phyloP scores from a whole-genome alignment of 768 basidiomycete genomes.

The Mrakia hoshinonis region DNA sequence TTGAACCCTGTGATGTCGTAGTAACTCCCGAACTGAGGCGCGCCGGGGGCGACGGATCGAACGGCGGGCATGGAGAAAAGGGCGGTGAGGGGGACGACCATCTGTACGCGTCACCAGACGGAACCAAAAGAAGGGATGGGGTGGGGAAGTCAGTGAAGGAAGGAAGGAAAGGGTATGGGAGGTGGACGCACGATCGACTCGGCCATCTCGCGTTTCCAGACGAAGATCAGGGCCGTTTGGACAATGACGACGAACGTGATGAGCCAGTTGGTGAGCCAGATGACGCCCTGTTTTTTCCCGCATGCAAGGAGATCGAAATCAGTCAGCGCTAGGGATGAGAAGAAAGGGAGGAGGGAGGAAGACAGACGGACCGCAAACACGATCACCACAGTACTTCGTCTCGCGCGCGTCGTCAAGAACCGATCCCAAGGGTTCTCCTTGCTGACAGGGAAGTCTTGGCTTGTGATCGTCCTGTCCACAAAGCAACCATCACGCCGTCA shows the following conservation, averaged over 20 bases:
- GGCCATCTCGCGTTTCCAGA: background rate
- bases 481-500: too few relatives aligned
- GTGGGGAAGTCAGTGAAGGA: background rate
- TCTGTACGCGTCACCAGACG: background rate
- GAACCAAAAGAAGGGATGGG: background rate
- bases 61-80: background rate
- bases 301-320: background rate
- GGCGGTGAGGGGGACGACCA: background rate
- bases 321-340: too few relatives aligned
- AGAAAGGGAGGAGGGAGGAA: background rate
- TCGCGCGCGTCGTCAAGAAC: background rate
- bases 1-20: conserved; percentile 1
- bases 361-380: background rate
- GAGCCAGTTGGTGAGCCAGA: background rate
- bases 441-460: background rate
- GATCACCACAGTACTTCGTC: background rate
- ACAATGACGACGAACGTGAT: background rate
- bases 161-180: background rate
- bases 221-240: background rate
- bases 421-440: background rate
- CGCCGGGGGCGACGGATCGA: background rate
- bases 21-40: background rate
- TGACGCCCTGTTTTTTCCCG: background rate
- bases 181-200: background rate
- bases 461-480: background rate